Evolutionary conservation across 768 basidiomycete species (phyloP).

Genomic region (Multifurca ochricompacta): DNA sequence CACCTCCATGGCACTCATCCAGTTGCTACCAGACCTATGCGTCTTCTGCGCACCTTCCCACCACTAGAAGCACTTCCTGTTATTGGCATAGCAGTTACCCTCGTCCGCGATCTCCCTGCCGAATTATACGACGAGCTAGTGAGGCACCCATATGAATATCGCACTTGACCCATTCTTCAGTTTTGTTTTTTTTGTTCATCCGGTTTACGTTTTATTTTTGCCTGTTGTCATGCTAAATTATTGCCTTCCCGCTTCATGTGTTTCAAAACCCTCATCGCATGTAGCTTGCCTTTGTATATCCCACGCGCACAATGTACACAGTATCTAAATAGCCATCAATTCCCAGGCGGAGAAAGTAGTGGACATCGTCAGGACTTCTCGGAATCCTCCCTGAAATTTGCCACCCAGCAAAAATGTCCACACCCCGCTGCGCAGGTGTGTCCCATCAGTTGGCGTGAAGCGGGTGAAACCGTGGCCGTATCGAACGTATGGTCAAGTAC

Average conservation of each 20-base stretch:
- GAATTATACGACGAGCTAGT: conserved; percentile 87
- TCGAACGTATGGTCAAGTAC: conserved; percentile 16
- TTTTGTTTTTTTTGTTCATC: too few species aligned
- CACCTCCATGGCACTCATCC: background rate
- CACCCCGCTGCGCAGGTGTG: conserved; percentile 75
- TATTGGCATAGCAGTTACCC: conserved; percentile 87
- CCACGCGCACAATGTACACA: background rate
- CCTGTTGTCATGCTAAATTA: background rate
- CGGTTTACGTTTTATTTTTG: background rate
- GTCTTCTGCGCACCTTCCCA: conserved; percentile 87
- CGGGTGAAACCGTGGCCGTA: background rate
- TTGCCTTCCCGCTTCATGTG: background rate
- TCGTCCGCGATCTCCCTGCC: conserved; percentile 83
- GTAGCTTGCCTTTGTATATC: conserved; percentile 6
- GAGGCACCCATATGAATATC: conserved; percentile 68
- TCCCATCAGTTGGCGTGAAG: conserved; percentile 32
- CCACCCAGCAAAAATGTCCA: conserved; percentile 75
- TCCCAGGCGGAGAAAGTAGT: background rate
- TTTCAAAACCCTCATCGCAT: conserved; percentile 1
- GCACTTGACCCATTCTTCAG: background rate
- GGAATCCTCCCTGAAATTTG: conserved; percentile 24
- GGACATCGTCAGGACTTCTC: conserved; percentile 1
- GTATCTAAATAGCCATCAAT: background rate
- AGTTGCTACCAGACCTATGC: conserved; percentile 68
- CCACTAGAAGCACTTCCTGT: conserved; percentile 81